phyloP scores from a whole-genome alignment of 2,329 filamentous ascomycete genomes.

The Raffaelea arxii region DNA sequence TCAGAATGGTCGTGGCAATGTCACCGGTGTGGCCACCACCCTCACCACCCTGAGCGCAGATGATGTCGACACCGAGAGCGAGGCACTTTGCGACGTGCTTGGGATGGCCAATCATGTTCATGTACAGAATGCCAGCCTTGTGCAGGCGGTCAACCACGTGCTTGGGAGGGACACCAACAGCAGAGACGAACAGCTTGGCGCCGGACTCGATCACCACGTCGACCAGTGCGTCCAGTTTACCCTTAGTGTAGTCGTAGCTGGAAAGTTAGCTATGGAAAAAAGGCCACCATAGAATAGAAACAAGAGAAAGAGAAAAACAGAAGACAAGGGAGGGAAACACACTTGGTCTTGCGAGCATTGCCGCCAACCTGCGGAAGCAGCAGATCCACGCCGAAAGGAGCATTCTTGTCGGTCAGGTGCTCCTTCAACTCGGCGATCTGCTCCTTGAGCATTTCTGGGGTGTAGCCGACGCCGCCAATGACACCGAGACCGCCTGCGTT shows the following conservation, averaged over 20 bases:
- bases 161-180: constrained; percentile 87
- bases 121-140: constrained; percentile 79
- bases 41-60: constrained; percentile 97
- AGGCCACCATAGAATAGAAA: neutral
- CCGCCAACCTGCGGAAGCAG: constrained; percentile 91
- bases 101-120: constrained; percentile 99
- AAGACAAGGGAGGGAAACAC: constrained; percentile 17
- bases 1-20: constrained; percentile 83
- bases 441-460: constrained; percentile 91
- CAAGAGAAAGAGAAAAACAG: constrained; percentile 11
- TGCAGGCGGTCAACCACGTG: constrained; percentile 84
- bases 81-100: constrained; percentile 98
- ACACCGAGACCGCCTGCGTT: constrained; percentile 96
- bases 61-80: constrained; percentile 84
- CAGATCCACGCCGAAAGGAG: constrained; percentile 89
- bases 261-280: constrained; percentile 1
- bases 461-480: constrained; percentile 92
- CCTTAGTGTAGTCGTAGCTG: constrained; percentile 99
- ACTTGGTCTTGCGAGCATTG: constrained; percentile 89
- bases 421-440: constrained; percentile 92
- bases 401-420: constrained; percentile 79
- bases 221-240: constrained; percentile 84
- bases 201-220: constrained; percentile 89
- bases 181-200: constrained; percentile 89
- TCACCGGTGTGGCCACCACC: constrained; percentile 95